Percentiles rank a stretch among this genome's conserved stretches.
These are phyloP conservation scores for Trypanosomatidae sp. DNA, from an alignment of 208 protist species.

Conservation along the genomic window DNA sequence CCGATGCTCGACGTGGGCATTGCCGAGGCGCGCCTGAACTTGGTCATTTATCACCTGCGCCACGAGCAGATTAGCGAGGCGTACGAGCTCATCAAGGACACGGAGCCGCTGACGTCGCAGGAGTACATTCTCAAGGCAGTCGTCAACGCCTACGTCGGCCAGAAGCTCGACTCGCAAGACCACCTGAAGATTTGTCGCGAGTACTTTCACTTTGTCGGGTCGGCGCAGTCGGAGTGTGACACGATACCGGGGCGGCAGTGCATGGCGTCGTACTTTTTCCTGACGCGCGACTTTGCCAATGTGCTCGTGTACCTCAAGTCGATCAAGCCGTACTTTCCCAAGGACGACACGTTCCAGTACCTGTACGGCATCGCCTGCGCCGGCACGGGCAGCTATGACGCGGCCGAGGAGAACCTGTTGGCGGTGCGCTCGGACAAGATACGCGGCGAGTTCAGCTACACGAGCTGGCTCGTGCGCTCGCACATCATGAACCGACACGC, in stretches of 20 bases:
- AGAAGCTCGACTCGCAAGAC: conserved; percentile 82
- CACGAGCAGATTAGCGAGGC: conserved; percentile 92
- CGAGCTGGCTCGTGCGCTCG: conserved; percentile 87
- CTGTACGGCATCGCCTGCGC: conserved; percentile 88
- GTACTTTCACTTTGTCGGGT: conserved; percentile 94
- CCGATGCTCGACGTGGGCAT: conserved; percentile 86
- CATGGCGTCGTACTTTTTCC: conserved; percentile 96
- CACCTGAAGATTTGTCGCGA: conserved; percentile 90
- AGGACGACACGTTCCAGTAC: conserved; percentile 92
- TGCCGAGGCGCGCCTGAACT: conserved; percentile 93
- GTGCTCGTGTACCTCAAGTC: conserved; percentile 94
- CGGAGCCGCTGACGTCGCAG: conserved; percentile 84
- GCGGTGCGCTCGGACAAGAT: conserved; percentile 86
- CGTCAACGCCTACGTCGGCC: conserved; percentile 86
- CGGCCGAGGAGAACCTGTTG: conserved; percentile 83
- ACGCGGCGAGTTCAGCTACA: conserved; percentile 87
- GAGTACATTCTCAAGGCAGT: conserved; percentile 96
- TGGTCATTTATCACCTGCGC: conserved; percentile 94
- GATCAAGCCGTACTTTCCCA: conserved; percentile 93
- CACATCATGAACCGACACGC: conserved; percentile 93
- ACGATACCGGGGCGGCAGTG: conserved; percentile 95
- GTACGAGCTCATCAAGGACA: conserved; percentile 91
- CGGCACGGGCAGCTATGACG: conserved; percentile 64
- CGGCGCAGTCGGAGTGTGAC: conserved; percentile 90
- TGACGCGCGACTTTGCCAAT: conserved; percentile 92